These are phyloP conservation scores for Chytriomyces hyalinus DNA, from an alignment of 192 early-diverging fungal genomes.

Conservation along the genomic window DNA sequence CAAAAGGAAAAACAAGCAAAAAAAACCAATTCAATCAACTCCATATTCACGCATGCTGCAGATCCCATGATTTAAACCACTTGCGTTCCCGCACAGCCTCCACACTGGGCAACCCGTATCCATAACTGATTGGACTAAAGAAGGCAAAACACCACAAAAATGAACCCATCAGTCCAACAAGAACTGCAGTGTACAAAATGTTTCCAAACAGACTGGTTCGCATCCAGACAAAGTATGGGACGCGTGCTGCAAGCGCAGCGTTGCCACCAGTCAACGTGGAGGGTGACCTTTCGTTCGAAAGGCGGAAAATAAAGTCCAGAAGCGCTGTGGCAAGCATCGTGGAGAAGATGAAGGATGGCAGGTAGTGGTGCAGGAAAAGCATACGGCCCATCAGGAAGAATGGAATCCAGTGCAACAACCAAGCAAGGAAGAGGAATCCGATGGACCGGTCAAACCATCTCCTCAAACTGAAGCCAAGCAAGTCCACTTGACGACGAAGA, in stretches of 20 bases:
- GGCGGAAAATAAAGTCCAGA: slow-evolving; percentile 70
- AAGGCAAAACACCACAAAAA: slow-evolving; percentile 70
- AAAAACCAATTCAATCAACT: background rate
- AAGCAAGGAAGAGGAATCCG: slow-evolving; percentile 85
- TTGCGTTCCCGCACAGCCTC: slow-evolving; percentile 67
- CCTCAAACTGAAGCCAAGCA: slow-evolving; percentile 59
- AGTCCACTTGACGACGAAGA: slow-evolving; percentile 74
- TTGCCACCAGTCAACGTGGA: slow-evolving; percentile 18
- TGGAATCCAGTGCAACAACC: slow-evolving; percentile 86
- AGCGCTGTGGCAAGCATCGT: slow-evolving; percentile 76
- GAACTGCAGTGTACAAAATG: slow-evolving; percentile 43
- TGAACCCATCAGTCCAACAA: slow-evolving; percentile 49
- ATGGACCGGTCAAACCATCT: slow-evolving; percentile 58
- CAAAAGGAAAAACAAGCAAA: background rate
- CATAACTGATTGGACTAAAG: slow-evolving; percentile 90
- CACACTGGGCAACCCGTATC: slow-evolving; percentile 66
- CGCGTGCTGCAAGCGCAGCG: slow-evolving; percentile 26
- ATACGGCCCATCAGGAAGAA: slow-evolving; percentile 93
- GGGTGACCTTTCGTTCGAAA: slow-evolving; percentile 23
- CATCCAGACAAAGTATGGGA: slow-evolving; percentile 28
- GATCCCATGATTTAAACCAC: slow-evolving; percentile 83
- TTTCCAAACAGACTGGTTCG: slow-evolving; percentile 31
- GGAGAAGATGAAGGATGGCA: slow-evolving; percentile 84
- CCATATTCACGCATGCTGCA: slow-evolving; percentile 68
- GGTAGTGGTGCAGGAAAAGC: slow-evolving; percentile 94